Percentiles rank a stretch among this genome's conserved stretches.
These are phyloP conservation scores for Lactarius akahatsu DNA, from an alignment of 768 basidiomycete genomes.

Conservation along the genomic window DNA sequence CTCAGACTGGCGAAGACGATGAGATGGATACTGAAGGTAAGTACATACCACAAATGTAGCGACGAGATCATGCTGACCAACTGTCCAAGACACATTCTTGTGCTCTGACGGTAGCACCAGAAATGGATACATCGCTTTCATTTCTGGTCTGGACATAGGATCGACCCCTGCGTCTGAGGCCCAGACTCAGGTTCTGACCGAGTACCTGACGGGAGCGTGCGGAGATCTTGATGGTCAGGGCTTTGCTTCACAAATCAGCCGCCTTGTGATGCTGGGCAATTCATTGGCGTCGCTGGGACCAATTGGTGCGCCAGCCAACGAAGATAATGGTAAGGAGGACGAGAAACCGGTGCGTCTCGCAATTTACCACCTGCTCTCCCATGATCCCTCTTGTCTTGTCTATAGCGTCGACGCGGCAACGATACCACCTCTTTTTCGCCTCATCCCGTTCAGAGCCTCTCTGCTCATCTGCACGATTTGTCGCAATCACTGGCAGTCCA, in stretches of 20 bases:
- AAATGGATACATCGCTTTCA: constrained; percentile 77
- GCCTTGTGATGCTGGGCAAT: constrained; percentile 89
- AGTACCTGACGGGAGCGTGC: constrained; percentile 83
- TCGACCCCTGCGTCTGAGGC: constrained; percentile 60
- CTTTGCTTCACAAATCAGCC: constrained; percentile 69
- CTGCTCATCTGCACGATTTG: constrained; percentile 71
- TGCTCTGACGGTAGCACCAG: neutral
- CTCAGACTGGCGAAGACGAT: constrained; percentile 46
- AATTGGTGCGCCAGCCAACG: constrained; percentile 35
- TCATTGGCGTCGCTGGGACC: constrained; percentile 59
- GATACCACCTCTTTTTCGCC: constrained; percentile 67
- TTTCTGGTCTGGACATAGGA: constrained; percentile 85
- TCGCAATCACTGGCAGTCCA: constrained; percentile 79
- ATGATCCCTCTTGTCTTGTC: neutral
- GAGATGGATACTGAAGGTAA: constrained; percentile 72
- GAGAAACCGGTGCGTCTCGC: constrained; percentile 51
- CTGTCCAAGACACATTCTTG: constrained; percentile 6
- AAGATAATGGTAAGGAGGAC: constrained; percentile 40
- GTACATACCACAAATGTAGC: constrained; percentile 29
- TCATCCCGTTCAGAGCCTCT: constrained; percentile 70
- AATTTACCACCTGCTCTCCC: neutral
- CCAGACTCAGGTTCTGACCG: constrained; percentile 81
- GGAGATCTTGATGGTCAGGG: constrained; percentile 67
- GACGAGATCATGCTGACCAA: constrained; percentile 22
- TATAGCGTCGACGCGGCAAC: constrained; percentile 64